phyloP scores from a whole-genome alignment of 495 filamentous ascomycete genomes.

The Podospora bellae-mahoneyi region DNA sequence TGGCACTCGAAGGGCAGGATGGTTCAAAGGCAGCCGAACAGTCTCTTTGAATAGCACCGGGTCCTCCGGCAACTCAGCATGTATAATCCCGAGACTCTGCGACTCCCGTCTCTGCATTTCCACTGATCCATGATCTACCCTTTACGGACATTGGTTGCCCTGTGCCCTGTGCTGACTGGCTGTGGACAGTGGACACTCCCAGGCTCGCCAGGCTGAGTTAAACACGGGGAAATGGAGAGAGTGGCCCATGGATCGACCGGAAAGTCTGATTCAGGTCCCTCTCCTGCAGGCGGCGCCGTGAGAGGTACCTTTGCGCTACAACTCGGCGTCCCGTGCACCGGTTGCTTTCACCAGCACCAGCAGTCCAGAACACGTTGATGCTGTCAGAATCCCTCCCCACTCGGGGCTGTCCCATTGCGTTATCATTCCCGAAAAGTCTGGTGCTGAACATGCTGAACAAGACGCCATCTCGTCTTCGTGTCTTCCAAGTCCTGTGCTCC shows the following conservation, averaged over 20 bases:
- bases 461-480: not conserved
- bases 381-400: not conserved
- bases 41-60: not conserved
- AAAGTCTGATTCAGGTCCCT: constrained; percentile 1
- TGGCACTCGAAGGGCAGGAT: not conserved
- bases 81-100: too few species aligned
- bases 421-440: constrained; percentile 3
- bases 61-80: not conserved
- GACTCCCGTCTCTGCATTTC: not conserved
- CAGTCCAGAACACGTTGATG: constrained; percentile 1
- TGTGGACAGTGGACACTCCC: not conserved
- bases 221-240: constrained; percentile 5
- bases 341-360: not conserved
- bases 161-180: too few species aligned
- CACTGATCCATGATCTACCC: too few species aligned
- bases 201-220: not conserved
- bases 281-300: not conserved
- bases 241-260: not conserved
- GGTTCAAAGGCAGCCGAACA: not conserved
- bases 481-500: not conserved
- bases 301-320: not conserved
- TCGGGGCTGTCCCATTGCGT: constrained; percentile 6
- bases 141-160: too few species aligned
- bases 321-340: not conserved
- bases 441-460: not conserved